Conservation (phyloP, 2,329 filamentous ascomycete species). For the Diaporthe vexans region DNA sequence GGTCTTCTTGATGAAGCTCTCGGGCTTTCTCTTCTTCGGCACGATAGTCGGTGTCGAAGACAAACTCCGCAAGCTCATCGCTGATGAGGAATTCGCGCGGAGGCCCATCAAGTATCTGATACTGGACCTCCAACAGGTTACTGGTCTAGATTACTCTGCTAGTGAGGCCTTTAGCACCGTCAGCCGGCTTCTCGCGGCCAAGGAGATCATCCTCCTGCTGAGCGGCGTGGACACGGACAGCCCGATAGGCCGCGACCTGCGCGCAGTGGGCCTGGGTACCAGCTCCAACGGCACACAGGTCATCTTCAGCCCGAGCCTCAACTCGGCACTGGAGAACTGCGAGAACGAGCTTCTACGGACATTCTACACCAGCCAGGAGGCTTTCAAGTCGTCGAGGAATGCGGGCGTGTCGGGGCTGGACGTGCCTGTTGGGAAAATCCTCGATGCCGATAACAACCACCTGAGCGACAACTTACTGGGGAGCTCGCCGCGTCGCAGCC, state of each 20-base stretch:
- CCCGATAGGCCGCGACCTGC: constrained; percentile 81
- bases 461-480: constrained; percentile 63
- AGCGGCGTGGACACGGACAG: constrained; percentile 84
- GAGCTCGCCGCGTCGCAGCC: constrained; percentile 84
- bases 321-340: constrained; percentile 92
- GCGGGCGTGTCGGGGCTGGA: constrained; percentile 61
- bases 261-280: constrained; percentile 84
- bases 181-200: constrained; percentile 83
- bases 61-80: constrained; percentile 84
- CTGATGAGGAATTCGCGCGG: constrained; percentile 82
- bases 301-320: constrained; percentile 87
- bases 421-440: constrained; percentile 61
- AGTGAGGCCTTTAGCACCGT: constrained; percentile 96
- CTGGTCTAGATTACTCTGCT: constrained; percentile 94
- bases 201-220: constrained; percentile 84
- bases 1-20: constrained; percentile 91
- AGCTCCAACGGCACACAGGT: constrained; percentile 78
- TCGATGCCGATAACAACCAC: constrained; percentile 59
- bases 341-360: constrained; percentile 93
- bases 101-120: constrained; percentile 91
- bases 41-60: constrained; percentile 97
- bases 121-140: constrained; percentile 89
- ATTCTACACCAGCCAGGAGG: constrained; percentile 79
- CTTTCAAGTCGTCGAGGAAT: constrained; percentile 62
- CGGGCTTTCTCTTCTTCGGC: constrained; percentile 97